Evolutionary conservation across 108 stramenopile genomes (phyloP).

Genomic region (Cyclostephanos invisitatus): DNA sequence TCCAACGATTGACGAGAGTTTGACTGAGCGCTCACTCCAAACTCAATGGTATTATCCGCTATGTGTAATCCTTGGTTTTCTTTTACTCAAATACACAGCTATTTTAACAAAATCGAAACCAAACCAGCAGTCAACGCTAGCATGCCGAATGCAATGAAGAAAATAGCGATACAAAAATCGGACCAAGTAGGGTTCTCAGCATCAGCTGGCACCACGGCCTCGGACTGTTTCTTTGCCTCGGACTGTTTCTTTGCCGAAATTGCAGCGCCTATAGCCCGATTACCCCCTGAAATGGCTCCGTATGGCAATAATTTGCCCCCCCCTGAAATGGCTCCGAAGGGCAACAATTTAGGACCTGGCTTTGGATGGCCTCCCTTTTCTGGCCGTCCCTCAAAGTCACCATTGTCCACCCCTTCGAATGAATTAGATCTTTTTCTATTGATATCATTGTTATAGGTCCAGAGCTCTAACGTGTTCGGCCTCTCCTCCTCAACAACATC

Average conservation of each 20-base stretch:
- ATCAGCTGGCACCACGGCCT: constrained; percentile 51
- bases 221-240: background rate
- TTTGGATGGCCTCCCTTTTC: background rate
- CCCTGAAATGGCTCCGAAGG: background rate
- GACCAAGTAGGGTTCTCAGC: constrained; percentile 52
- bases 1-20: too few relatives aligned
- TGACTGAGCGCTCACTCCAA: too few relatives aligned
- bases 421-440: background rate
- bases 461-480: background rate
- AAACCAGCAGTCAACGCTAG: constrained; percentile 70
- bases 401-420: background rate
- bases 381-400: background rate
- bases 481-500: background rate
- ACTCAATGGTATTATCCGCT: too few relatives aligned
- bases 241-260: constrained; percentile 31
- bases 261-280: constrained; percentile 38
- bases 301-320: constrained; percentile 17
- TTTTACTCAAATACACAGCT: too few relatives aligned
- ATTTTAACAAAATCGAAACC: constrained; percentile 52
- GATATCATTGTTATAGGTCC: background rate
- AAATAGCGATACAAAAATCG: constrained; percentile 78
- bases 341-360: background rate
- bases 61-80: too few relatives aligned
- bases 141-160: constrained; percentile 66
- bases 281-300: constrained; percentile 31